These are phyloP conservation scores for Dillenia turbinata DNA, from an alignment of 164 flowering plant genomes.

Conservation along the genomic window DNA sequence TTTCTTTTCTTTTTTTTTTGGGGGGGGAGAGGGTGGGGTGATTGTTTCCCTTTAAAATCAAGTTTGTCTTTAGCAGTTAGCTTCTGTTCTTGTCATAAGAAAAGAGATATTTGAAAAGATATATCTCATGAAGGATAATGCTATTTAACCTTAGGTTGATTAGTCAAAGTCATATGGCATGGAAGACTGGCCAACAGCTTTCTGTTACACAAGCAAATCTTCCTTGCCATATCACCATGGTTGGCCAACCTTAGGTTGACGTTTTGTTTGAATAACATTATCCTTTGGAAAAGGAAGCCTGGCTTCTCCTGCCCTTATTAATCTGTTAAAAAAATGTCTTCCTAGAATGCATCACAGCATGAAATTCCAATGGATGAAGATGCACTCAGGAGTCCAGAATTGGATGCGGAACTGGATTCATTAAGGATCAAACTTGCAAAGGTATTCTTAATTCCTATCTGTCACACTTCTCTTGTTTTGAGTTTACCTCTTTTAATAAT, in stretches of 20 bases:
- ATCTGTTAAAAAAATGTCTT: neutral
- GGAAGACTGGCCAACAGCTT: no score
- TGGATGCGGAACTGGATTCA: constrained; percentile 52
- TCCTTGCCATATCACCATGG: no score
- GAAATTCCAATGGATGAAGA: constrained; percentile 28
- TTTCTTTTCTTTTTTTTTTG: no score
- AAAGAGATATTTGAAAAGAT: no score
- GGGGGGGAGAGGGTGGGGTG: no score
- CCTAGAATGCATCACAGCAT: constrained; percentile 29
- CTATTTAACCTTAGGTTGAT: no score
- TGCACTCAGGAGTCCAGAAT: constrained; percentile 32
- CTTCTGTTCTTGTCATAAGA: no score
- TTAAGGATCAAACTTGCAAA: constrained; percentile 48
- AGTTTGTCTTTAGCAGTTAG: no score
- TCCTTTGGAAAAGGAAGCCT: neutral
- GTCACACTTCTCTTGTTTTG: neutral
- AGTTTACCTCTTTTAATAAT: neutral
- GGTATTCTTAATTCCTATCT: constrained; percentile 29
- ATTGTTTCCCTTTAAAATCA: no score
- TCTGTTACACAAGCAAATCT: no score
- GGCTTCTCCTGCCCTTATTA: neutral
- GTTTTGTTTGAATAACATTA: neutral
- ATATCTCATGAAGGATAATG: no score
- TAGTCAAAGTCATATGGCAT: no score
- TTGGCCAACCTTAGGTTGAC: neutral